These are phyloP conservation scores for Nidula microcarpa DNA, from an alignment of 768 basidiomycete genomes.

Conservation along the genomic window DNA sequence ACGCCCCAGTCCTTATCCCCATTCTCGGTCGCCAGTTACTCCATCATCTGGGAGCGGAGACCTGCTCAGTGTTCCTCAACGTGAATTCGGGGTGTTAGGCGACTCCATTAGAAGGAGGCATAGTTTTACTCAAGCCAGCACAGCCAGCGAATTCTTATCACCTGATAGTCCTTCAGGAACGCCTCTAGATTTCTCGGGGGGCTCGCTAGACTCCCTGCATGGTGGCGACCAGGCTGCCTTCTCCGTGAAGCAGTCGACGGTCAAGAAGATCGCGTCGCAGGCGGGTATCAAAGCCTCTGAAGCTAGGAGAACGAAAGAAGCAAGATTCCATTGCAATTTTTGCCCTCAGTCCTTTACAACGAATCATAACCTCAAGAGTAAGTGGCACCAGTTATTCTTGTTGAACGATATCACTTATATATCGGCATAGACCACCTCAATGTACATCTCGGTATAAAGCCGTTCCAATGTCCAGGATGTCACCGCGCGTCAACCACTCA, in stretches of 20 bases:
- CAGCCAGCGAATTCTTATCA: neutral
- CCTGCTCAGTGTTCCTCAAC: neutral
- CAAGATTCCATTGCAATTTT: constrained; percentile 15
- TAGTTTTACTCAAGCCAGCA: neutral
- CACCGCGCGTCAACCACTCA: constrained; percentile 8
- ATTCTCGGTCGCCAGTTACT: neutral
- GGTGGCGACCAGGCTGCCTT: no score
- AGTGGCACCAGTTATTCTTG: constrained; percentile 5
- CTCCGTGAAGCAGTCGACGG: no score
- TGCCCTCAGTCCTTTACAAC: constrained; percentile 20
- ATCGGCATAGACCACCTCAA: constrained; percentile 9
- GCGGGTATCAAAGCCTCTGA: constrained; percentile 12
- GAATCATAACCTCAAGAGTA: constrained; percentile 22
- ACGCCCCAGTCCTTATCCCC: neutral
- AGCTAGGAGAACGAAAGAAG: constrained; percentile 12
- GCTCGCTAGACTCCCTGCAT: no score
- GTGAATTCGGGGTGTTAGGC: neutral
- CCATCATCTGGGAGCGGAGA: neutral
- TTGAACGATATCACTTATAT: neutral
- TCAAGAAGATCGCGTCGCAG: constrained; percentile 7
- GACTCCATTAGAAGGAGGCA: neutral
- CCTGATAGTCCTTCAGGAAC: neutral
- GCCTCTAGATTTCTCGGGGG: no score
- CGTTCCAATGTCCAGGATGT: constrained; percentile 7
- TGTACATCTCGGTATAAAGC: constrained; percentile 10